These are phyloP conservation scores for Mrakia frigida DNA, from an alignment of 768 basidiomycete species.

Conservation along the genomic window DNA sequence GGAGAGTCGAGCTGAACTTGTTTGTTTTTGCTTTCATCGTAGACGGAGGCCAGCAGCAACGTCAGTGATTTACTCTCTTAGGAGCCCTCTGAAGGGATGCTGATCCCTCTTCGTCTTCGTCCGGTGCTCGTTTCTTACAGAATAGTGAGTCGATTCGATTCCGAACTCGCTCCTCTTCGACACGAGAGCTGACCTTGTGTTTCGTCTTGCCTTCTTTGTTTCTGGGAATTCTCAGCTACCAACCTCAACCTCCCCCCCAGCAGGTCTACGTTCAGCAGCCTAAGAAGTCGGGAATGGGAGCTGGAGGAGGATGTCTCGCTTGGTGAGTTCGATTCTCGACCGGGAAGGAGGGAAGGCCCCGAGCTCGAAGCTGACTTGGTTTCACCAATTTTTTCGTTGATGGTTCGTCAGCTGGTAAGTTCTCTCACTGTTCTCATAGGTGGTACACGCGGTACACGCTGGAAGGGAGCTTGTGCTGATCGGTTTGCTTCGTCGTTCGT, in stretches of 20 bases:
- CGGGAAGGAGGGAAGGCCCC: no score
- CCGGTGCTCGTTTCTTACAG: neutral
- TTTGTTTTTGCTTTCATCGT: neutral
- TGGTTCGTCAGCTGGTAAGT: no score
- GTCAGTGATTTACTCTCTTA: neutral
- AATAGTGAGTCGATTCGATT: slow-evolving; percentile 8
- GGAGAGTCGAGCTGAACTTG: neutral
- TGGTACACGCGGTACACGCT: no score
- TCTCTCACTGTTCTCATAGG: no score
- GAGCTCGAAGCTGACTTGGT: no score
- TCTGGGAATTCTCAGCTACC: neutral
- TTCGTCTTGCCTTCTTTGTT: neutral
- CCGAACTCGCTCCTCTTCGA: neutral
- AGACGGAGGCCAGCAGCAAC: slow-evolving; percentile 13
- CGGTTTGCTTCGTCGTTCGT: no score
- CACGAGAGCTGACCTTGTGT: neutral
- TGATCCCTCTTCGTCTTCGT: neutral
- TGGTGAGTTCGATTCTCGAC: slow-evolving; percentile 13
- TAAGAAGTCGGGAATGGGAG: neutral
- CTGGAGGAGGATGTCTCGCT: slow-evolving; percentile 24
- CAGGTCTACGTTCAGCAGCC: slow-evolving; percentile 26
- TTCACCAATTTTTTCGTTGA: no score
- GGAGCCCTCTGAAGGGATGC: neutral
- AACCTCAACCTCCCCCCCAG: slow-evolving; percentile 22
- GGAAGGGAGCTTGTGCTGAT: no score